Conservation (phyloP, 306 rosid species). For the Nissolia schottii region DNA sequence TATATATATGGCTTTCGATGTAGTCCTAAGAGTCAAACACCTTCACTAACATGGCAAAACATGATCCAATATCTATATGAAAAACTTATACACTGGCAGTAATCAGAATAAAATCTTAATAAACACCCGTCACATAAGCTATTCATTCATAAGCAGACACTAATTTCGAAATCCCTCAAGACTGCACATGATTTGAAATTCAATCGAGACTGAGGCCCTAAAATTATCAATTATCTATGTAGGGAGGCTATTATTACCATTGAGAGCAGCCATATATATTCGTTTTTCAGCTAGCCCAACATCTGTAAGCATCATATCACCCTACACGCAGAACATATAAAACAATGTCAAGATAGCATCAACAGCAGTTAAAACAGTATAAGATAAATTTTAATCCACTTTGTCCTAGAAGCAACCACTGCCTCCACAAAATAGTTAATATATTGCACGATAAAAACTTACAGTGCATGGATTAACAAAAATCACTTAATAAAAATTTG, state of each 20-base stretch:
- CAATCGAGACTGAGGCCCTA: conserved; percentile 52
- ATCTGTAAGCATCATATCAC: conserved; percentile 64
- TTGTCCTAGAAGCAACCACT: not conserved
- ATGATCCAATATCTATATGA: no score
- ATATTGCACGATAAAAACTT: not conserved
- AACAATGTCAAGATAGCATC: not conserved
- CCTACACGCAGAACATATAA: conserved; percentile 47
- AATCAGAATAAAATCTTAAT: no score
- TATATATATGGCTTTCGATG: no score
- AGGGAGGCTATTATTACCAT: conserved; percentile 81
- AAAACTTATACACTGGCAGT: no score
- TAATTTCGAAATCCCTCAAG: conserved; percentile 27
- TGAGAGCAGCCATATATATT: conserved; percentile 75
- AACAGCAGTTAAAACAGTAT: not conserved
- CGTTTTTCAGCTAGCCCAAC: conserved; percentile 87
- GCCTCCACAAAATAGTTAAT: conserved; percentile 9
- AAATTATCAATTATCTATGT: conserved; percentile 72
- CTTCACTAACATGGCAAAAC: no score
- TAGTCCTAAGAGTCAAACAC: no score
- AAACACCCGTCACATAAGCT: conserved; percentile 24
- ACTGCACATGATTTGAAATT: conserved; percentile 46
- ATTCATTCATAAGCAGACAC: conserved; percentile 31
- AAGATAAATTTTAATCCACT: not conserved
- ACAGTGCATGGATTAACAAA: not conserved
- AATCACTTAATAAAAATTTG: not conserved